phyloP scores from a whole-genome alignment of 176 grass and related monocot genomes.

The Hsuehochloa calcarea region DNA sequence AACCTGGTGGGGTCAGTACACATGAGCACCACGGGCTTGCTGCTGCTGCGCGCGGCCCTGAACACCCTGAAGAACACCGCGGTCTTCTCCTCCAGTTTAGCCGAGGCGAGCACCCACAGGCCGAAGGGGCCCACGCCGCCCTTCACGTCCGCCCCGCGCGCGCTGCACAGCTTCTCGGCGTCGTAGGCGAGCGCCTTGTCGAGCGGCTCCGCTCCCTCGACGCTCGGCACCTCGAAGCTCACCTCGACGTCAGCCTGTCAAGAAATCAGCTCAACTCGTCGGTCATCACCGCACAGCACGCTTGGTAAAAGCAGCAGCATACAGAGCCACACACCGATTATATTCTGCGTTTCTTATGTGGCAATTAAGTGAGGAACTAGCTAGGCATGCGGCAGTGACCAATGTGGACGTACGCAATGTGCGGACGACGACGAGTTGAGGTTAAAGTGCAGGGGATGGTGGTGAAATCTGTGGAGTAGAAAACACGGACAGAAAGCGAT shows the following conservation, averaged over 20 bases:
- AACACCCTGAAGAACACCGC: constrained; percentile 81
- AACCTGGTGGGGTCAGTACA: constrained; percentile 75
- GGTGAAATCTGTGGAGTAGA: not conserved
- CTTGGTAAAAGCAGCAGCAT: too few species aligned
- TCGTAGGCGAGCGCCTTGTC: constrained; percentile 48
- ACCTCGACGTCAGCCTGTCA: constrained; percentile 75
- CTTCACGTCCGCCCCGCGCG: constrained; percentile 34
- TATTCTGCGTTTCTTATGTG: too few species aligned
- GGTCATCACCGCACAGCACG: not conserved
- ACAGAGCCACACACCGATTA: too few species aligned
- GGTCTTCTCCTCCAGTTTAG: constrained; percentile 50
- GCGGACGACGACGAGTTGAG: not conserved
- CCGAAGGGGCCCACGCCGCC: constrained; percentile 83
- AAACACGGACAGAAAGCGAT: not conserved
- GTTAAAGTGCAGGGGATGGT: not conserved
- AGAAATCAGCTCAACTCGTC: not conserved
- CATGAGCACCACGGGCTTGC: constrained; percentile 73
- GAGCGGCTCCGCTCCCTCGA: constrained; percentile 57
- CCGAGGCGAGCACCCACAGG: constrained; percentile 60
- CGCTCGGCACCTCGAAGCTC: constrained; percentile 55
- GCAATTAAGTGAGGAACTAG: too few species aligned
- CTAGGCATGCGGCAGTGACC: too few species aligned
- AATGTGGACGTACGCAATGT: not conserved
- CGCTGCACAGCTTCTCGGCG: constrained; percentile 52
- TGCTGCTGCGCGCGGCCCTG: not conserved